phyloP scores from a whole-genome alignment of 345 rosid species.

The Hibiscus mutabilis region DNA sequence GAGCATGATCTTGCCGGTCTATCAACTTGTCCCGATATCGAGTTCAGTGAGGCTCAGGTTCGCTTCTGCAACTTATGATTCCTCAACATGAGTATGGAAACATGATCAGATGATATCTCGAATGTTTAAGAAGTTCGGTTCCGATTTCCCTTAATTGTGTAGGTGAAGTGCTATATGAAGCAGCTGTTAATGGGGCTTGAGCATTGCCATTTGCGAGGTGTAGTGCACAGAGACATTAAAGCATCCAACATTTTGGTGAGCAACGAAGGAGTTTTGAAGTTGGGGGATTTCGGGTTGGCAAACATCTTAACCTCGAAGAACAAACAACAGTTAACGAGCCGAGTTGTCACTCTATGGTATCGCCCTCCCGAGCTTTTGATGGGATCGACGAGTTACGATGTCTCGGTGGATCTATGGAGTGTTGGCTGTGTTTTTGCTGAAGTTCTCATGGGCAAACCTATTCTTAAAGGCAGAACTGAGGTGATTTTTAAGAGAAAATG shows the following conservation, averaged over 20 bases:
- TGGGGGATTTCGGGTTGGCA: slow-evolving; percentile 76
- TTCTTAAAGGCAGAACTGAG: slow-evolving; percentile 79
- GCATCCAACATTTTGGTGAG: slow-evolving; percentile 64
- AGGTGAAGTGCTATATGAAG: slow-evolving; percentile 75
- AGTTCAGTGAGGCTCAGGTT: slow-evolving; percentile 62
- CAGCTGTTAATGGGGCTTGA: slow-evolving; percentile 61
- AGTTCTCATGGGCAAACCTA: slow-evolving; percentile 55
- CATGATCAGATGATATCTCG: background rate
- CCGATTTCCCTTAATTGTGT: slow-evolving; percentile 11
- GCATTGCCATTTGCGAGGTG: slow-evolving; percentile 62
- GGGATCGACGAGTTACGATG: slow-evolving; percentile 70
- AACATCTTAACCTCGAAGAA: slow-evolving; percentile 41
- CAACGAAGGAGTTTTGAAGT: slow-evolving; percentile 58
- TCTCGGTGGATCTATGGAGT: slow-evolving; percentile 71
- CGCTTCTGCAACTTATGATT: background rate
- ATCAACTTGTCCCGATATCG: slow-evolving; percentile 45
- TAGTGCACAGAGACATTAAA: slow-evolving; percentile 72
- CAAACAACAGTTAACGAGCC: slow-evolving; percentile 56
- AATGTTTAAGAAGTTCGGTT: slow-evolving; percentile 9
- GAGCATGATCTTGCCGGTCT: slow-evolving; percentile 81
- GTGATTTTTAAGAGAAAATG: slow-evolving; percentile 12
- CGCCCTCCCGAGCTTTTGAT: slow-evolving; percentile 81
- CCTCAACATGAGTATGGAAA: too few relatives aligned
- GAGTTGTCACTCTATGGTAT: slow-evolving; percentile 80
- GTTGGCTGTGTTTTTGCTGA: slow-evolving; percentile 76